Evolutionary conservation across 2,329 filamentous ascomycete species (phyloP).

Genomic region (Aureobasidium pullulans): DNA sequence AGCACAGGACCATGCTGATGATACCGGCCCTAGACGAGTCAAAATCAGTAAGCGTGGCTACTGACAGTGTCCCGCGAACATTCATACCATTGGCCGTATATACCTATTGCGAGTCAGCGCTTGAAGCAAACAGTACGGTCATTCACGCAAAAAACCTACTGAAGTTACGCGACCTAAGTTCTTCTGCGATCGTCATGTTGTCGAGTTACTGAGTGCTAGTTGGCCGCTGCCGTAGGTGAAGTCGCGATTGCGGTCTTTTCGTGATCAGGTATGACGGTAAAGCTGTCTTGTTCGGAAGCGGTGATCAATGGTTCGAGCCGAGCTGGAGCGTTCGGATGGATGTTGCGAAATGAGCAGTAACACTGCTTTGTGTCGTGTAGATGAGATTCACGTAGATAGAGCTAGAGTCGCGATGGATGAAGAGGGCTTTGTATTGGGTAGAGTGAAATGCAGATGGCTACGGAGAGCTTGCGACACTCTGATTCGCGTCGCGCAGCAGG

Average conservation of each 20-base stretch:
- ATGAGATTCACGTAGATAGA: neutral
- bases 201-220: neutral
- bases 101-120: conserved; percentile 39
- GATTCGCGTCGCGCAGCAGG: conserved; percentile 11
- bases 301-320: neutral
- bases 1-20: conserved; percentile 56
- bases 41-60: conserved; percentile 17
- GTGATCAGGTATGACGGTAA: neutral
- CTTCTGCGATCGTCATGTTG: conserved; percentile 53
- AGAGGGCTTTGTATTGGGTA: neutral
- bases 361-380: neutral
- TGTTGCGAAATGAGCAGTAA: neutral
- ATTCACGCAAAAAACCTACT: conserved; percentile 39
- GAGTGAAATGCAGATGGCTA: conserved; percentile 1
- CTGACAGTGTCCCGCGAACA: neutral
- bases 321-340: neutral
- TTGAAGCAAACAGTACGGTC: conserved; percentile 11
- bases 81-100: conserved; percentile 62
- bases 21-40: conserved; percentile 43
- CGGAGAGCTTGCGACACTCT: conserved; percentile 2
- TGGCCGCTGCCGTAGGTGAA: neutral
- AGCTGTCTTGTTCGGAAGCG: conserved; percentile 7
- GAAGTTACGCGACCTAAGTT: conserved; percentile 59
- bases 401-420: neutral
- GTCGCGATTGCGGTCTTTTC: neutral